Evolutionary conservation across 495 filamentous ascomycete genomes (phyloP), one percentile per base, ranked within the genome.

Genomic region (Saxophila tyrrhenica): DNA sequence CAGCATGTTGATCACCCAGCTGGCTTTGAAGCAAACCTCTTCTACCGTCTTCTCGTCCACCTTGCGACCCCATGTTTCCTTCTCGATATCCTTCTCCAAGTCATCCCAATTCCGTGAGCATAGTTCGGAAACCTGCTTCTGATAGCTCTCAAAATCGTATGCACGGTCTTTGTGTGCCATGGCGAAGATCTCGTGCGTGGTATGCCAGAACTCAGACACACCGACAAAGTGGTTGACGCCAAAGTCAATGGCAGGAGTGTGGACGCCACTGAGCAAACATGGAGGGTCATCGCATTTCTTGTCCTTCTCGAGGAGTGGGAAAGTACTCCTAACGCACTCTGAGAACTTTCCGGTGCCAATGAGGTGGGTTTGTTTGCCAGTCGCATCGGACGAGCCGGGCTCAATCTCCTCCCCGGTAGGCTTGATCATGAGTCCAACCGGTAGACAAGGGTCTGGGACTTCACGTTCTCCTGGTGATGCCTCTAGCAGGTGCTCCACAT

Each of bases 171-270:
- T 84, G 62, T 86, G 77, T 24, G 80, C 81, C 65, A 81, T 82
- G 56, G 88, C 85, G 62, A 97, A 96, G 0, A 96, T 81, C 47
- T 94, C 88, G 63, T 96, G 91, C 0, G 92, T 99, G 0, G 91
- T 95, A 70, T 99, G 92, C 92, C 92, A 99, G 65, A 94, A 99
- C 65, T 99, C 92, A 17, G 89, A 95, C 51, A 99, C 91, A 8
- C 92, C 92, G 23, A 99, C 83, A 63, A 99, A 99, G 65, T 97
- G 92, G 57, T 99, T 99, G 39, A 99, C 83, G 50, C 92, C 84
- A 64, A 97, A 99, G 67, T 99, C 92, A 51, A 99, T 96, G 0
- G 91, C 89, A 0, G 92, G 92, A 1, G 89, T 87, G 63, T 97
- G 89, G 45, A 88, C 78, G 0, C 94, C 87, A 56, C 92, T 83